Percentiles rank a stretch among this genome's conserved stretches.
These are phyloP conservation scores for Brassica balearica DNA, from an alignment of 441 rosid species.

Conservation along the genomic window DNA sequence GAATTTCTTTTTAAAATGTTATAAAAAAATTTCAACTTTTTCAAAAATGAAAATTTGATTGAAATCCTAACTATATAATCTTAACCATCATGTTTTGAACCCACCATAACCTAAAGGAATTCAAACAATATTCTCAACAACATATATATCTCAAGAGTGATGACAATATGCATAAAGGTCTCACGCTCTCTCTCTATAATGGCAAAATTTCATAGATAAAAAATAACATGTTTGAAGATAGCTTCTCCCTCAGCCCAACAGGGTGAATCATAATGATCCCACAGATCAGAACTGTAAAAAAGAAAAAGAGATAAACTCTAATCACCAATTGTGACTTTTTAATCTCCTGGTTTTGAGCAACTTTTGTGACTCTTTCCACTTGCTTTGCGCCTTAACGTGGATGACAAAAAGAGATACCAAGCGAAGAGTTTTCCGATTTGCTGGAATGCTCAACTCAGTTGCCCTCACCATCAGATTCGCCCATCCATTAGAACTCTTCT, in stretches of 20 bases:
- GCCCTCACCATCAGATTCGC: not conserved
- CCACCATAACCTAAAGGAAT: not conserved
- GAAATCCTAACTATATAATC: not conserved
- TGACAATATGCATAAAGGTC: conserved; percentile 5
- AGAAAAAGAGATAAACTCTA: not conserved
- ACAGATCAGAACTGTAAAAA: not conserved
- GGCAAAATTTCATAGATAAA: not conserved
- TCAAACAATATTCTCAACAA: not conserved
- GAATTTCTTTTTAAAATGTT: no score
- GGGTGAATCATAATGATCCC: not conserved
- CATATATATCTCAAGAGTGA: not conserved
- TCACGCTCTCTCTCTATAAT: not conserved
- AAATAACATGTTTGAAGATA: not conserved
- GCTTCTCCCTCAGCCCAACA: not conserved
- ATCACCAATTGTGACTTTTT: no score
- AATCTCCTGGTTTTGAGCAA: not conserved
- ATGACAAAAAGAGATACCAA: not conserved
- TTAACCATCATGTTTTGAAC: not conserved
- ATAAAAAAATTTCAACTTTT: no score
- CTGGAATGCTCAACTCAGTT: not conserved
- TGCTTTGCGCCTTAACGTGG: not conserved
- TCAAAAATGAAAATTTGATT: not conserved
- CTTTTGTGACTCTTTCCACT: not conserved
- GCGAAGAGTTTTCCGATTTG: not conserved
- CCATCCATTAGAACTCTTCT: not conserved